Evolutionary conservation across 768 basidiomycete species (phyloP), one percentile per base, ranked within the genome.

Genomic region (Pholiota conissans): DNA sequence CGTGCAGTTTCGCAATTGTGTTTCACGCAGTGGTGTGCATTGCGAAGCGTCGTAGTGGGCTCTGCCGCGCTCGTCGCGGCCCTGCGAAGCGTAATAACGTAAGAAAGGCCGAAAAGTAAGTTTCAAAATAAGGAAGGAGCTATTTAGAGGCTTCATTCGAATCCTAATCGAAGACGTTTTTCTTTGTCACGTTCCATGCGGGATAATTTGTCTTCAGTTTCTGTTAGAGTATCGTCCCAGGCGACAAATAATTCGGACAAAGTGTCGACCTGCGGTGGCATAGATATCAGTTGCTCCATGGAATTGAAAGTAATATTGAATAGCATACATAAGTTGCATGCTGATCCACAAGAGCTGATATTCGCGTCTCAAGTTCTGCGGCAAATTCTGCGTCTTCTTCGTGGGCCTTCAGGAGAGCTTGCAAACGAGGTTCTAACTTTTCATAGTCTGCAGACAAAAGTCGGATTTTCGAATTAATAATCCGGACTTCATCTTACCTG

Each of bases 161-260:
- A 78, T 4, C 91, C 91, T 26, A 91, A 72, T 26, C 83, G 82
- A 58, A 71, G 74, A 52, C 82, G 77, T 67, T 89, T 88, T 11
- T 76, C 78, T 58, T 76, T 79, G 40, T 86, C 84, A 55, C 80
- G 80, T 66, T 92, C 89, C 53, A 90, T 65, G 34, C 72, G 76
- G 26, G 72, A 71, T 5, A 86, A 70, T 51, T 81, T 82, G 54
- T 81, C 80, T 66, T 93, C 91, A 3, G 84, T 80, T 45, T 83
- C 84, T n/a, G 79, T 77, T 9, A 93, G 70, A 0, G 85, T 79
- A 56, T 93, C 90, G 61, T 93, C 90, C 91, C 92, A 94, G 13
- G 82, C 83, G 6, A 94, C 87, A 59, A 94, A 93, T 20, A 93
- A 74, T 61, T 93, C 91, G 11, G 92, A 93, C 1, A 93, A 76